Evolutionary conservation across 192 early-diverging fungal species (phyloP).

Genomic region (Gaertneriomyces sp.): DNA sequence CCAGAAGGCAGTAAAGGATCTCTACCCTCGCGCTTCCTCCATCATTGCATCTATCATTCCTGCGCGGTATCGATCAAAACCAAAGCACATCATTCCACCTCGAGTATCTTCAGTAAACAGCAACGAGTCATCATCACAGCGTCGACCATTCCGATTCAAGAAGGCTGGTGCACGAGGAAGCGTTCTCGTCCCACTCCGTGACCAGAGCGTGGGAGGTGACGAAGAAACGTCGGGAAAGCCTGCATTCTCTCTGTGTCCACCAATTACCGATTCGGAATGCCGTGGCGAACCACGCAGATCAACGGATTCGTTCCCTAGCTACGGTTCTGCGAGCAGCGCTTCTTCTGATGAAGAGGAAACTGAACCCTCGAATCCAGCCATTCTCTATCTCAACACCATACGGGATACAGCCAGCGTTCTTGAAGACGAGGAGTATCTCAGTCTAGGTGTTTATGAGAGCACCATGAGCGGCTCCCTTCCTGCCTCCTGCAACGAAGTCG

Average conservation of each 20-base stretch:
- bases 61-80: slow-evolving; percentile 13
- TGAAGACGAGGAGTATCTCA: slow-evolving; percentile 1
- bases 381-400: background rate
- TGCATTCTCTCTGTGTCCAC: background rate
- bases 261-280: background rate
- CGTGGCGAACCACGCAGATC: background rate
- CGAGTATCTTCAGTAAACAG: slow-evolving; percentile 2
- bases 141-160: slow-evolving; percentile 22
- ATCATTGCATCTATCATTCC: background rate
- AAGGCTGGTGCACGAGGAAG: slow-evolving; percentile 20
- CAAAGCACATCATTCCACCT: slow-evolving; percentile 1
- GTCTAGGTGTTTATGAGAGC: background rate
- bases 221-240: background rate
- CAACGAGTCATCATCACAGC: background rate
- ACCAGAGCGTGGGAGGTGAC: slow-evolving; percentile 5
- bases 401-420: background rate
- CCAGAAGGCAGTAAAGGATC: slow-evolving; percentile 1
- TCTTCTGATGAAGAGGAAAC: background rate
- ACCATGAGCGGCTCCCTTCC: background rate
- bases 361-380: background rate
- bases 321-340: background rate
- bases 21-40: slow-evolving; percentile 15
- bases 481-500: background rate
- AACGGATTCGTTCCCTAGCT: background rate
- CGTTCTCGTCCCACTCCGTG: slow-evolving; percentile 20